A percentile compares a stretch with the other conserved stretches of the same genome.
Evolutionary conservation across 176 grass and related monocot genomes (phyloP).

Genomic region (Secale cereale): DNA sequence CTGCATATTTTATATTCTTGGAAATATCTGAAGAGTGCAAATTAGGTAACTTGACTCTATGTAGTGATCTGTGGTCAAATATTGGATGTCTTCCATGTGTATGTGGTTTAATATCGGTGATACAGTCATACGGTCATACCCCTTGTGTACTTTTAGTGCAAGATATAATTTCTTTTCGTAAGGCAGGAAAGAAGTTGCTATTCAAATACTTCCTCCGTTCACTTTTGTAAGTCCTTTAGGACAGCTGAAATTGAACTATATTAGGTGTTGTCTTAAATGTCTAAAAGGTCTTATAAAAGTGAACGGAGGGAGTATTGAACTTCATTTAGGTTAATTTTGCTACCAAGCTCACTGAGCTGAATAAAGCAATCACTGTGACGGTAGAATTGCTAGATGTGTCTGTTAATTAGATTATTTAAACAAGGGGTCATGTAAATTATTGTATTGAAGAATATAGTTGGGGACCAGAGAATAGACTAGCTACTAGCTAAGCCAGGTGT

Average conservation of each 20-base stretch:
- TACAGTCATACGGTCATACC: neutral
- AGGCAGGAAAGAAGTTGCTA: neutral
- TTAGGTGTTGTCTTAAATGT: no score
- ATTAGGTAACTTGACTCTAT: conserved; percentile 5
- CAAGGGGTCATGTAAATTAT: neutral
- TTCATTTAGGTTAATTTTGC: conserved; percentile 19
- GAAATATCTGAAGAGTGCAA: conserved; percentile 7
- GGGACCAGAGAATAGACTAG: neutral
- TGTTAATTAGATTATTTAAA: conserved; percentile 5
- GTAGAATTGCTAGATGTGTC: neutral
- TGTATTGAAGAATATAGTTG: neutral
- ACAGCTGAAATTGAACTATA: no score
- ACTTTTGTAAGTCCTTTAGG: no score
- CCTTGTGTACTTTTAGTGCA: neutral
- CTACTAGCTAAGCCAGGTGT: neutral
- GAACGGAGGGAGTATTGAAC: no score
- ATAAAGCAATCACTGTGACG: neutral
- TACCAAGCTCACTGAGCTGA: neutral
- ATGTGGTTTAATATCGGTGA: neutral
- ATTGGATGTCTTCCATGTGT: neutral
- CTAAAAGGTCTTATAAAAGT: no score
- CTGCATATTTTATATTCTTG: conserved; percentile 7
- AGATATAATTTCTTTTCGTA: neutral
- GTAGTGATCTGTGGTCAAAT: neutral
- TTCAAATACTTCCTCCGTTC: no score